Evolutionary conservation across 2,329 filamentous ascomycete species (phyloP), one percentile per base, ranked within the genome.

Genomic region (Monosporascus sp.): DNA sequence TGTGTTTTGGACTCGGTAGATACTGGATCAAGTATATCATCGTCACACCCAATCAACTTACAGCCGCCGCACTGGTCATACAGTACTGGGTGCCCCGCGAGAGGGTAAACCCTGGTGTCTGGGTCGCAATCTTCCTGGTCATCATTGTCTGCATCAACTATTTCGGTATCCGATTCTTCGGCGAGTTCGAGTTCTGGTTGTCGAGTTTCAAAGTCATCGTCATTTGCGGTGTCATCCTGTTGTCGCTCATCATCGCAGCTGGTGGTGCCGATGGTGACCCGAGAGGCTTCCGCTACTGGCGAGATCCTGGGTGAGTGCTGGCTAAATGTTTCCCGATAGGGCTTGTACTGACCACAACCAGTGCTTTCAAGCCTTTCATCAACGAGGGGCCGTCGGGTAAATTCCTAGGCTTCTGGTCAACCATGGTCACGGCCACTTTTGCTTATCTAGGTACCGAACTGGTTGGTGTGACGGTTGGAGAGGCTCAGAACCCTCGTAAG

Each of bases 21-120:
- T 79, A 79, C 60, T 89, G 83, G 80, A 80, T 85, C 72, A 80
- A 92, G 82, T 94, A 94, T 68, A 89, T 94, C 67, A 92, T 95
- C 63, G 81, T 89, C 48, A 91, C 88, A 1, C 89, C 90, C 1
- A 94, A 94, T 65, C 89, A 95, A 67, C 75, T 95, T 39, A 94
- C 89, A 1, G 90, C 90, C 27, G 83, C 81, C n/a, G 82, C 88
- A 5, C 71, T 95, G 38, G 87, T 93, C 53, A 87, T 95, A 53
- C 83, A 87, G 60, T 91, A 84, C 63, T 95, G 90, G 90, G 72
- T 89, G 11, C 68, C 76, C 1, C 72, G 81, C 27, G 79, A 87
- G 0, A 74, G 71, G 45, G 77, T 93, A 52, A 92, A 93, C 63
- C 85, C 89, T 0, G 89, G 88, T 49, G 87, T 93, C 14, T 94